A percentile compares a stretch with the other conserved stretches of the same genome.
phyloP scores from a whole-genome alignment of 306 rosid genomes.

The Alnus glutinosa region DNA sequence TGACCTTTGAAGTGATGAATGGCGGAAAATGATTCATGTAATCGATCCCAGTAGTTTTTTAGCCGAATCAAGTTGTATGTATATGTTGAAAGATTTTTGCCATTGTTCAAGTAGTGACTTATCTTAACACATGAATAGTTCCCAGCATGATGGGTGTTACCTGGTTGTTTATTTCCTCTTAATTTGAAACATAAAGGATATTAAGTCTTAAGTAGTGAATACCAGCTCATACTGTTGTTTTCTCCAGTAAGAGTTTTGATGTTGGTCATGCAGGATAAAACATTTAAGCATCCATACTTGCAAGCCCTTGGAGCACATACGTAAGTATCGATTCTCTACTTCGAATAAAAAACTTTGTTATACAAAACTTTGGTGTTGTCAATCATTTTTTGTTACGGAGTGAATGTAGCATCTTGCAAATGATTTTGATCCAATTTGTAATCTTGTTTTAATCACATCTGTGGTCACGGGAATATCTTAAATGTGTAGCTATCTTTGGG shows the following conservation, averaged over 20 bases:
- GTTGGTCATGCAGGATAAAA: slow-evolving; percentile 77
- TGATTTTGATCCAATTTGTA: background rate
- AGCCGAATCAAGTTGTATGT: background rate
- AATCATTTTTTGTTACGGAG: background rate
- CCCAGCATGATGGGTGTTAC: background rate
- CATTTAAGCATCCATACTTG: slow-evolving; percentile 84
- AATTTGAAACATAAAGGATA: background rate
- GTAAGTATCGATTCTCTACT: slow-evolving; percentile 42
- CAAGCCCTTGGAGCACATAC: slow-evolving; percentile 93
- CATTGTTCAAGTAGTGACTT: background rate
- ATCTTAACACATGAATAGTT: background rate
- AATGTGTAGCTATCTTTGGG: background rate
- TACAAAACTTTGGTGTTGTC: background rate
- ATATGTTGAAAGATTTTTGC: background rate
- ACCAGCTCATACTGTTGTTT: background rate
- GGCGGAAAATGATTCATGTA: background rate
- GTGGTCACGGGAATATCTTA: background rate
- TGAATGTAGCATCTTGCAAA: background rate
- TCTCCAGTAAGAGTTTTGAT: slow-evolving; percentile 11
- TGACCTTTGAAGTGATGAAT: background rate
- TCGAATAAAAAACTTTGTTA: background rate
- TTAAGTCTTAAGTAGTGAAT: background rate
- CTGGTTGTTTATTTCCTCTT: background rate
- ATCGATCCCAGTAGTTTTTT: too few relatives aligned
- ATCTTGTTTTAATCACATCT: too few relatives aligned